Evolutionary conservation across 306 rosid genomes (phyloP), one percentile per base, ranked within the genome.

Genomic region (Vigna mungo): DNA sequence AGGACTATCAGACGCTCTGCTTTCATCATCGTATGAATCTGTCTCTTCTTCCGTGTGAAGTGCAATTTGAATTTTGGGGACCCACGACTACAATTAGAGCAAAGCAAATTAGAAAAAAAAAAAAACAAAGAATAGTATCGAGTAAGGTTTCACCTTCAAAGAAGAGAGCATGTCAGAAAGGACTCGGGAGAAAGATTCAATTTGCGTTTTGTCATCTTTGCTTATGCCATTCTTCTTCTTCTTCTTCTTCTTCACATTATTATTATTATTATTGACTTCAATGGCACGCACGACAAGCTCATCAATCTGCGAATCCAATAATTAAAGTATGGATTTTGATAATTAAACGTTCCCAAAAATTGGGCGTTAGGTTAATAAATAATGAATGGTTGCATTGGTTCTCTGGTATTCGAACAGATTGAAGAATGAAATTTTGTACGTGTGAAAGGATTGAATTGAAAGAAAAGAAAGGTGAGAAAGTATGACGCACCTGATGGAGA

Each of bases 251-350:
- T 37, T 39, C 44, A 7, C 9, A 8, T 39, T 41, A 41, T 39
- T 39, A 7, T 39, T 39, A 7, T 41, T 9, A 41, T 41, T 41
- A 9, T 41, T 41, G 76, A 86, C 58, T 67, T 80, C 74, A 76
- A 88, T 83, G 49, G 92, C 91, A 86, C 85, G 81, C 77, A 56
- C 94, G 37, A 91, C 97, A 54, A 96, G 89, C 74, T 89, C 94
- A 72, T 96, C 98, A 80, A 92, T 74, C 99, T 96, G 86, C 54
- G 18, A 65, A 37, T 41, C 32, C 77, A 86, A 65, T 34, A 63
- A 71, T 77, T 8, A 10, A 43, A 43, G 15, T 43, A 43, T 10
- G 48, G 14, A 2, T 44, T 44, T 11, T 44, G 0, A 12, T 44
- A 3, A 44, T 44, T 12, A 44, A 2, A 2, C 17, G 10, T 51